phyloP scores from a whole-genome alignment of 2,329 filamentous ascomycete genomes.

The Diatrype stigma region DNA sequence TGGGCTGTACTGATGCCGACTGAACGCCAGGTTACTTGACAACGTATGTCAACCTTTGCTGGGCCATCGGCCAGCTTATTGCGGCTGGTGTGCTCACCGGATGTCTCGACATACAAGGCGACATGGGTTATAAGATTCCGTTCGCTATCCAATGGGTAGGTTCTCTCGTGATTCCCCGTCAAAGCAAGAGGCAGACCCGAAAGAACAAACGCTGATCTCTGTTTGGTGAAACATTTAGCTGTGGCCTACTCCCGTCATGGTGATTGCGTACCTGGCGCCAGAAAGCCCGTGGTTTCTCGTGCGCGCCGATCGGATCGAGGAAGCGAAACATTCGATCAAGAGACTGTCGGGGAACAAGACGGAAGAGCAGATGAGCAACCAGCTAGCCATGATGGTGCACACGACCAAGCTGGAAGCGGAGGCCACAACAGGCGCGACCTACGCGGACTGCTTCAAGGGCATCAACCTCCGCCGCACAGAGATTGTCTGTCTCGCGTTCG shows the following conservation, averaged over 20 bases:
- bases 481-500: slow-evolving; percentile 35
- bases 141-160: slow-evolving; percentile 40
- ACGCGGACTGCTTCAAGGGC: slow-evolving; percentile 44
- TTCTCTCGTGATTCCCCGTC: neutral
- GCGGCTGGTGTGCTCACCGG: slow-evolving; percentile 35
- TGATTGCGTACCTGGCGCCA: slow-evolving; percentile 36
- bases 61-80: slow-evolving; percentile 39
- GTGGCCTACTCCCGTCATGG: slow-evolving; percentile 37
- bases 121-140: slow-evolving; percentile 40
- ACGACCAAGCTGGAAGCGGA: slow-evolving; percentile 40
- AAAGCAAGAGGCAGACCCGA: neutral
- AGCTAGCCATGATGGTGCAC: slow-evolving; percentile 41
- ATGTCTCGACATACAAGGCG: slow-evolving; percentile 28
- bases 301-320: slow-evolving; percentile 31
- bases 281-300: slow-evolving; percentile 46
- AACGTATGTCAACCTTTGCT: slow-evolving; percentile 43
- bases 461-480: slow-evolving; percentile 41
- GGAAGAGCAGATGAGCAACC: slow-evolving; percentile 31
- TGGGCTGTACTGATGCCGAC: neutral
- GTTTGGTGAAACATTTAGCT: slow-evolving; percentile 14
- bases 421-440: slow-evolving; percentile 36
- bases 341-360: slow-evolving; percentile 29
- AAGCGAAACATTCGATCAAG: slow-evolving; percentile 30
- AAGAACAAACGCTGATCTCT: neutral
- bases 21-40: slow-evolving; percentile 30